Percentiles rank a stretch among this genome's conserved stretches.
Conservation (phyloP, 2,329 filamentous ascomycete species). For the Aspergillus persii region DNA sequence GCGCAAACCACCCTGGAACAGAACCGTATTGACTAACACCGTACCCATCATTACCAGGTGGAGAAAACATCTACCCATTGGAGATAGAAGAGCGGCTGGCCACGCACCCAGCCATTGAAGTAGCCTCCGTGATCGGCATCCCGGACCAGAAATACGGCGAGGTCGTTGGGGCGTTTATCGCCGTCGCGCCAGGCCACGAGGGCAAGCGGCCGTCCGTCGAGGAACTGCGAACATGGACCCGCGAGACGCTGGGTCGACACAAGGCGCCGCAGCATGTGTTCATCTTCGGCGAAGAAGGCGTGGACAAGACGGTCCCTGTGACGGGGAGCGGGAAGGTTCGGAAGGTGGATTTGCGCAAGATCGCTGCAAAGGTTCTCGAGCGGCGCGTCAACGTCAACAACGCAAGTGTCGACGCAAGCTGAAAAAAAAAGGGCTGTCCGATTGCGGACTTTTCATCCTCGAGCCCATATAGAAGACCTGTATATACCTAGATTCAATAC, state of each 20-base stretch:
- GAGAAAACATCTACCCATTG: slow-evolving; percentile 71
- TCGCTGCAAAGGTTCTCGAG: slow-evolving; percentile 39
- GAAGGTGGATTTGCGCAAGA: slow-evolving; percentile 57
- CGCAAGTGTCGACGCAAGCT: not conserved
- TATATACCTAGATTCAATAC: slow-evolving; percentile 6
- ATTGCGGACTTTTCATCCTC: not conserved
- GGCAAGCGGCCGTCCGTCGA: slow-evolving; percentile 47
- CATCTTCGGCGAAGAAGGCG: slow-evolving; percentile 65
- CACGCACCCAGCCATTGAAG: slow-evolving; percentile 59
- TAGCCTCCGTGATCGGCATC: slow-evolving; percentile 69
- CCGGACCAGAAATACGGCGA: slow-evolving; percentile 71
- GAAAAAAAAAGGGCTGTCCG: not conserved
- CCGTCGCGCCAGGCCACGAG: slow-evolving; percentile 25
- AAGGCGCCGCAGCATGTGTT: slow-evolving; percentile 73
- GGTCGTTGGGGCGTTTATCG: slow-evolving; percentile 65
- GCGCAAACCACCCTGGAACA: no score
- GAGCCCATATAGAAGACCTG: slow-evolving; percentile 3
- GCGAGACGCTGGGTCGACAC: slow-evolving; percentile 60
- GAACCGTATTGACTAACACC: not conserved
- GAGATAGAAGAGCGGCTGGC: slow-evolving; percentile 74
- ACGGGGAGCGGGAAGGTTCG: slow-evolving; percentile 72
- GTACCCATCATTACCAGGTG: slow-evolving; percentile 44
- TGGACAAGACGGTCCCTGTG: slow-evolving; percentile 56
- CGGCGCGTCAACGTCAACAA: slow-evolving; percentile 30
- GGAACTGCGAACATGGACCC: slow-evolving; percentile 63